phyloP scores from a whole-genome alignment of 2,329 filamentous ascomycete species.

The Fusarium nanum region DNA sequence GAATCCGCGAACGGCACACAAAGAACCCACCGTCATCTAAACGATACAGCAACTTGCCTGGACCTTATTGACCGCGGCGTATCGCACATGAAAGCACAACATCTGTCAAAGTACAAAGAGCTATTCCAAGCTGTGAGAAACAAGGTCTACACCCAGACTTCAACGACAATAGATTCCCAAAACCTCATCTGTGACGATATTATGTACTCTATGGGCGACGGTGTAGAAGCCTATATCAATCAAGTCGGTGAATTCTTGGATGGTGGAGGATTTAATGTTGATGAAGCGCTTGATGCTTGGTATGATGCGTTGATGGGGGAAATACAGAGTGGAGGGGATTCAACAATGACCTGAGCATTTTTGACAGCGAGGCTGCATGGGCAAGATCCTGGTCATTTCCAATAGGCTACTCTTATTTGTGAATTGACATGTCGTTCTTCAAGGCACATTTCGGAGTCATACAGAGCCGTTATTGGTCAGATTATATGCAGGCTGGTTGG shows the following conservation, averaged over 20 bases:
- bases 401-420: no score
- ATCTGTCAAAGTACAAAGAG: neutral
- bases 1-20: neutral
- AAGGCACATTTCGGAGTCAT: no score
- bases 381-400: no score
- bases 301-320: constrained; percentile 11
- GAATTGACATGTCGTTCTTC: neutral
- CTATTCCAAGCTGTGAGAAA: neutral
- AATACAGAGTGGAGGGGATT: neutral
- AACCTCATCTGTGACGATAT: neutral
- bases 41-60: neutral
- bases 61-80: neutral
- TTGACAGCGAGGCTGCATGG: no score
- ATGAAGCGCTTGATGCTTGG: constrained; percentile 17
- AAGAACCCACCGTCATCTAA: neutral
- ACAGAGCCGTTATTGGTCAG: no score
- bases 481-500: neutral
- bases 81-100: rapidly evolving
- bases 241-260: constrained; percentile 8
- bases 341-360: no score
- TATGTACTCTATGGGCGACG: neutral
- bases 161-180: rapidly evolving
- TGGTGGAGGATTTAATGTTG: neutral
- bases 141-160: neutral
- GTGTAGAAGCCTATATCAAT: neutral